Conservation (phyloP, 257 asterid genomes). For the Fraxinus cuspidata region DNA sequence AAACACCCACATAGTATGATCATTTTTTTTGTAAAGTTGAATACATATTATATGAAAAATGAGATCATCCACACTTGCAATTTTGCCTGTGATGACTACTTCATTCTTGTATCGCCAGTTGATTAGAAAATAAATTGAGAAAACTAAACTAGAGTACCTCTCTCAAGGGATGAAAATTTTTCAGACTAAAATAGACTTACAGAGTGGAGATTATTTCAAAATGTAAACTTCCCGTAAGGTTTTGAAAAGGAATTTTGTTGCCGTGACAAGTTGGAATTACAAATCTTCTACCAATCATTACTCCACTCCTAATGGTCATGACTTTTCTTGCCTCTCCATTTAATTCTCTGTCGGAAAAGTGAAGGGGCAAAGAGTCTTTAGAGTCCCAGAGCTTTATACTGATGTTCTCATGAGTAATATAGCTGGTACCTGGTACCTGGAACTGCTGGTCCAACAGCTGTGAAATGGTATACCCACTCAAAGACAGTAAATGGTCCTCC, state of each 20-base stretch:
- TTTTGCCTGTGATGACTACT: background rate
- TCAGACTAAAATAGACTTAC: background rate
- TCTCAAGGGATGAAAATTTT: background rate
- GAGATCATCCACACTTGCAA: background rate
- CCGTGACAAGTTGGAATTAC: background rate
- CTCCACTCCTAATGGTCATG: background rate
- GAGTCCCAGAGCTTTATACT: background rate
- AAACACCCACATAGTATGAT: background rate
- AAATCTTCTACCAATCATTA: background rate
- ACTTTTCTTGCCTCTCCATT: background rate
- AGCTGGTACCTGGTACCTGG: background rate
- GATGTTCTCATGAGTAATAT: background rate
- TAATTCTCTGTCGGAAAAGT: background rate
- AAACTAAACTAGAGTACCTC: background rate
- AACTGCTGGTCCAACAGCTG: background rate
- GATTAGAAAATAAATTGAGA: background rate
- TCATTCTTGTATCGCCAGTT: background rate
- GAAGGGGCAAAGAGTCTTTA: background rate
- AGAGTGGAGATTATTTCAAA: background rate
- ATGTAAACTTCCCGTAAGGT: background rate
- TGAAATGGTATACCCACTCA: background rate
- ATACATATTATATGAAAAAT: slow-evolving; percentile 12
- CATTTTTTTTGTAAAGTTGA: background rate
- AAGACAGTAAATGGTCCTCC: background rate
- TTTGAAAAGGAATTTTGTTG: background rate